phyloP scores from a whole-genome alignment of 2,329 filamentous ascomycete species.

The Didymella pomorum region DNA sequence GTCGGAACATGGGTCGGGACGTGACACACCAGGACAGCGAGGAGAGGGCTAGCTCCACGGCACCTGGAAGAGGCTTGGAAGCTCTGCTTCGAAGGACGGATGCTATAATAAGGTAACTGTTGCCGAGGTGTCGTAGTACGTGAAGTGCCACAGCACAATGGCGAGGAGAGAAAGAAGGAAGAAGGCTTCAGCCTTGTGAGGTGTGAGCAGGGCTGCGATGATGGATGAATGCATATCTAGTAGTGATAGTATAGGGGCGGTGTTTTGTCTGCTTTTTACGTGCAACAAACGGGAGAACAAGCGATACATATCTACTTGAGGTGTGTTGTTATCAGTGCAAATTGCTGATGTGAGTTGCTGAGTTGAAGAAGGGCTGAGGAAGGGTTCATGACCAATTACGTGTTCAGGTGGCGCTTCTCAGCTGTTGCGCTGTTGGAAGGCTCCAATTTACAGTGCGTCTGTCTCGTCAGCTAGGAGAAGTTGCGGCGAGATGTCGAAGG shows the following conservation, averaged over 20 bases:
- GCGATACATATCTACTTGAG: too few species aligned
- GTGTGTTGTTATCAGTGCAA: not conserved
- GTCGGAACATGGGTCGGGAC: too few species aligned
- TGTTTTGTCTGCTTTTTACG: not conserved
- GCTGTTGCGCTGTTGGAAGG: not conserved
- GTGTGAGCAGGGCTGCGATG: slow-evolving; percentile 4
- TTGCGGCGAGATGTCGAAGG: not conserved
- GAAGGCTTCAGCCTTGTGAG: slow-evolving; percentile 6
- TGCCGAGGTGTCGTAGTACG: not conserved
- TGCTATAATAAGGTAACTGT: not conserved
- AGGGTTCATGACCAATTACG: not conserved
- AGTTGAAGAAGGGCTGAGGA: not conserved
- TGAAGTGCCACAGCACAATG: slow-evolving; percentile 1
- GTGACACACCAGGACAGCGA: not conserved
- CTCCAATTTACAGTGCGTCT: not conserved
- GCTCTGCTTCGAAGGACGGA: not conserved
- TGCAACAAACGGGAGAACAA: not conserved
- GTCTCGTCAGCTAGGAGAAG: not conserved
- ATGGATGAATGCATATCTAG: slow-evolving; percentile 5
- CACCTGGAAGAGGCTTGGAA: too few species aligned
- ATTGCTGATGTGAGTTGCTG: not conserved
- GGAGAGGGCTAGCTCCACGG: too few species aligned
- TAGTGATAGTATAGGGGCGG: not conserved
- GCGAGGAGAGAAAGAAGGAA: slow-evolving; percentile 2
- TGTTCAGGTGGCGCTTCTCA: not conserved